Percentiles rank a stretch among this genome's conserved stretches.
Conservation (phyloP, 176 grass and related monocot genomes). For the Carex kokanica region DNA sequence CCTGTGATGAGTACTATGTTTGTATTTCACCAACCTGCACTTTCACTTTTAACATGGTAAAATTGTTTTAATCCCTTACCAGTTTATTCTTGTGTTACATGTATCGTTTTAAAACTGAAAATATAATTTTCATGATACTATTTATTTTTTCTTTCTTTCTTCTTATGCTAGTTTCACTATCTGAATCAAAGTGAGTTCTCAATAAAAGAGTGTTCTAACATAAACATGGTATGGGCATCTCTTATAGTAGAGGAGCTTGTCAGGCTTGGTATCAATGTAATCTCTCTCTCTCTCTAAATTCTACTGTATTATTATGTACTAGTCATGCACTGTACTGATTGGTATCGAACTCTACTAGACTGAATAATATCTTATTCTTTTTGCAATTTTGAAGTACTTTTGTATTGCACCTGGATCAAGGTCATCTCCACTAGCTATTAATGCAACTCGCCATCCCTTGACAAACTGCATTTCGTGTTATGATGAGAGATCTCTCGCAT, state of each 20-base stretch:
- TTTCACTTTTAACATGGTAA: conserved; percentile 67
- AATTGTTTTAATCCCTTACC: conserved; percentile 16
- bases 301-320: not conserved
- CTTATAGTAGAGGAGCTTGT: conserved; percentile 97
- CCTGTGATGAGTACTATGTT: conserved; percentile 52
- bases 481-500: conserved; percentile 96
- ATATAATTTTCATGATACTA: conserved; percentile 21
- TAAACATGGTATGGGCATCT: conserved; percentile 86
- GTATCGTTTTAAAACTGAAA: conserved; percentile 21
- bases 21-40: conserved; percentile 36
- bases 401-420: conserved; percentile 97
- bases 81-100: conserved; percentile 25
- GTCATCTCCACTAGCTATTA: conserved; percentile 91
- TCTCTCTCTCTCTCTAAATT: conserved; percentile 25
- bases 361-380: not conserved
- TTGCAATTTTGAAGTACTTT: conserved; percentile 53
- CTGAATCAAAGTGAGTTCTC: conserved; percentile 33
- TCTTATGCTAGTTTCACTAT: conserved; percentile 37
- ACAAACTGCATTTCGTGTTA: conserved; percentile 94
- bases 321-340: not conserved
- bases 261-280: conserved; percentile 84
- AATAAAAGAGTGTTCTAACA: conserved; percentile 61
- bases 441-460: conserved; percentile 63
- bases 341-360: not conserved
- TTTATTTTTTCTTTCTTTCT: conserved; percentile 4